Conservation (phyloP, 495 filamentous ascomycete species). For the Lindgomyces ingoldianus region DNA sequence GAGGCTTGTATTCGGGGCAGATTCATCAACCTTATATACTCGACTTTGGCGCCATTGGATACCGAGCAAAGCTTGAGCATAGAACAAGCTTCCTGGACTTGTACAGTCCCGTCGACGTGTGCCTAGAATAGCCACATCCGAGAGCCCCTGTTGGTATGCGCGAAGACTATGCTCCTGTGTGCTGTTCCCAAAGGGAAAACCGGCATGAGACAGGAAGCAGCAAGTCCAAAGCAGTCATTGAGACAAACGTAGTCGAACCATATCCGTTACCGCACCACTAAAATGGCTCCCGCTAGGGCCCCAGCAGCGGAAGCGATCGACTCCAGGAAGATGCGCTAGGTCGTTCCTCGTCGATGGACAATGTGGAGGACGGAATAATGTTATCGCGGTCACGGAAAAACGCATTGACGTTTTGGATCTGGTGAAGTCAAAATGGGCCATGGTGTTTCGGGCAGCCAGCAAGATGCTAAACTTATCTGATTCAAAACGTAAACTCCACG, state of each 20-base stretch:
- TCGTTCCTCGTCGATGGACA: slow-evolving; percentile 4
- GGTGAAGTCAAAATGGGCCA: background rate
- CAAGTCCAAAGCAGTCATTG: background rate
- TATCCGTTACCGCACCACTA: background rate
- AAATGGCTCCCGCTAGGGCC: background rate
- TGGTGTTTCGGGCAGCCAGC: slow-evolving; percentile 25
- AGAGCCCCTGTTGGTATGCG: slow-evolving; percentile 9
- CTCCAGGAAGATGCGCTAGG: slow-evolving; percentile 11
- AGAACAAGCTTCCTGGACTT: slow-evolving; percentile 19
- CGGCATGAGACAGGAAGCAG: slow-evolving; percentile 18
- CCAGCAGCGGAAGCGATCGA: background rate
- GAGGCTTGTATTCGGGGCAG: slow-evolving; percentile 7
- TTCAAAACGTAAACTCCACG: slow-evolving; percentile 30
- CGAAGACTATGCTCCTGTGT: background rate
- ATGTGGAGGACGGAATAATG: slow-evolving; percentile 8
- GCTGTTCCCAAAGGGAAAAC: background rate
- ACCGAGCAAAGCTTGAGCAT: slow-evolving; percentile 14
- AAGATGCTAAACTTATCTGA: slow-evolving; percentile 26
- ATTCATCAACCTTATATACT: slow-evolving; percentile 15
- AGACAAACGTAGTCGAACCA: slow-evolving; percentile 18
- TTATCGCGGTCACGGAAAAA: slow-evolving; percentile 14
- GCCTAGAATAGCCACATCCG: slow-evolving; percentile 4
- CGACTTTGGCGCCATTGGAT: background rate
- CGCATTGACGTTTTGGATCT: slow-evolving; percentile 34
- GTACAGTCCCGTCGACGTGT: slow-evolving; percentile 1